Conservation (phyloP, 345 rosid species). For the Mangifera indica region DNA sequence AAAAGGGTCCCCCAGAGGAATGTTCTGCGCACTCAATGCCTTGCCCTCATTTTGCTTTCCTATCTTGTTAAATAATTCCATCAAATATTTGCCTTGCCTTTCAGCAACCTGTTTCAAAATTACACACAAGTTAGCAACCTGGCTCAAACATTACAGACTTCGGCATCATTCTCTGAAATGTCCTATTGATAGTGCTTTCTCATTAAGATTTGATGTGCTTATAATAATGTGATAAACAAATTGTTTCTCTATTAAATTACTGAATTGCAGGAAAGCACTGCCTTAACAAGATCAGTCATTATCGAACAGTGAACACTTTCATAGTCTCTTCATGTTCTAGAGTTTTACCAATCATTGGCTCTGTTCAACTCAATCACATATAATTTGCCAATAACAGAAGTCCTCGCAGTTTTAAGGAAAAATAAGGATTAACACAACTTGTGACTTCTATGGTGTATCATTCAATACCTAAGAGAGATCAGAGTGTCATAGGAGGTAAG, state of each 20-base stretch:
- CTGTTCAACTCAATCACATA: too few relatives aligned
- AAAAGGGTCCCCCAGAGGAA: slow-evolving; percentile 52
- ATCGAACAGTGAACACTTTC: too few relatives aligned
- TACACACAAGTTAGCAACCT: not conserved
- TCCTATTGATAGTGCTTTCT: too few relatives aligned
- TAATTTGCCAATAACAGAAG: too few relatives aligned
- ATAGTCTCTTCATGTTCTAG: too few relatives aligned
- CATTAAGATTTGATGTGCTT: too few relatives aligned
- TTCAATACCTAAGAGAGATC: not conserved
- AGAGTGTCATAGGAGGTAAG: not conserved
- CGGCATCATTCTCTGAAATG: too few relatives aligned
- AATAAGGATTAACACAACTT: not conserved
- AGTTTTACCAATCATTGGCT: too few relatives aligned
- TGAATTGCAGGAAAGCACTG: too few relatives aligned
- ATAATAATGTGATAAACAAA: too few relatives aligned
- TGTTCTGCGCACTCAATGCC: slow-evolving; percentile 42
- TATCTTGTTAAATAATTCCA: slow-evolving; percentile 45
- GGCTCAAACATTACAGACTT: not conserved
- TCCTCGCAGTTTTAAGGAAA: not conserved
- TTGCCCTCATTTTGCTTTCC: slow-evolving; percentile 54
- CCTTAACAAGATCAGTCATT: too few relatives aligned
- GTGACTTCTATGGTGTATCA: not conserved
- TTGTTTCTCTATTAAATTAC: too few relatives aligned
- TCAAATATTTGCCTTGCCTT: slow-evolving; percentile 66
- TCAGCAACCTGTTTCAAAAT: slow-evolving; percentile 53